A percentile compares a stretch with the other conserved stretches of the same genome.
Evolutionary conservation across 1,284 basidiomycete genomes (phyloP).

Genomic region (Afroboletus lepidellus): DNA sequence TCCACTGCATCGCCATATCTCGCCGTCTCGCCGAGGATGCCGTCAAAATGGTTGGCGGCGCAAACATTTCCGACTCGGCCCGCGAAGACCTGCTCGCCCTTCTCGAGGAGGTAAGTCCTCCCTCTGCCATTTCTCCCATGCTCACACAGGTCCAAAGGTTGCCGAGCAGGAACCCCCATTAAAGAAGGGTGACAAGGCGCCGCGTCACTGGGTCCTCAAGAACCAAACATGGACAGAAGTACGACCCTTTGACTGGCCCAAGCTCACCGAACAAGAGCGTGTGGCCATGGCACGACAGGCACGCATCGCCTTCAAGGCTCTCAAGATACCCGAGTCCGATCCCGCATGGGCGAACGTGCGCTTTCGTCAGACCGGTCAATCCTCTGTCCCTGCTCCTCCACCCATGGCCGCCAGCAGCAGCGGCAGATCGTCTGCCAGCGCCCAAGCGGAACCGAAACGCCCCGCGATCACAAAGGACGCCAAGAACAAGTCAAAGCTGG

Average conservation of each 20-base stretch:
- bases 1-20: slow-evolving; percentile 53
- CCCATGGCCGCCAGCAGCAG: slow-evolving; percentile 19
- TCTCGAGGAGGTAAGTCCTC: slow-evolving; percentile 46
- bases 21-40: slow-evolving; percentile 46
- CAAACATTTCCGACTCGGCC: slow-evolving; percentile 32
- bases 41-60: slow-evolving; percentile 41
- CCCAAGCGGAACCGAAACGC: slow-evolving; percentile 39
- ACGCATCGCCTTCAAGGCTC: slow-evolving; percentile 41
- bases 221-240: slow-evolving; percentile 59
- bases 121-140: not conserved
- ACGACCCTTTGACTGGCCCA: slow-evolving; percentile 60
- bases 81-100: slow-evolving; percentile 44
- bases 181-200: slow-evolving; percentile 37
- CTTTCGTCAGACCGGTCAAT: slow-evolving; percentile 27
- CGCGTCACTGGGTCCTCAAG: slow-evolving; percentile 52
- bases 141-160: slow-evolving; percentile 38
- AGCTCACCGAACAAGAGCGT: slow-evolving; percentile 46
- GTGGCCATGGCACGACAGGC: slow-evolving; percentile 48
- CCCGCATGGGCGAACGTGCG: slow-evolving; percentile 51
- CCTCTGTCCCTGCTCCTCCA: slow-evolving; percentile 15
- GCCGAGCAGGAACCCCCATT: slow-evolving; percentile 43
- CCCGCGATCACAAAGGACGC: slow-evolving; percentile 40
- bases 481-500: slow-evolving; percentile 46
- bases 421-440: slow-evolving; percentile 20
- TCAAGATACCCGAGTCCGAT: slow-evolving; percentile 57